Base-by-base conservation (phyloP, 805 yeast species). In the Maudiozyma serrabonitensis region DNA sequence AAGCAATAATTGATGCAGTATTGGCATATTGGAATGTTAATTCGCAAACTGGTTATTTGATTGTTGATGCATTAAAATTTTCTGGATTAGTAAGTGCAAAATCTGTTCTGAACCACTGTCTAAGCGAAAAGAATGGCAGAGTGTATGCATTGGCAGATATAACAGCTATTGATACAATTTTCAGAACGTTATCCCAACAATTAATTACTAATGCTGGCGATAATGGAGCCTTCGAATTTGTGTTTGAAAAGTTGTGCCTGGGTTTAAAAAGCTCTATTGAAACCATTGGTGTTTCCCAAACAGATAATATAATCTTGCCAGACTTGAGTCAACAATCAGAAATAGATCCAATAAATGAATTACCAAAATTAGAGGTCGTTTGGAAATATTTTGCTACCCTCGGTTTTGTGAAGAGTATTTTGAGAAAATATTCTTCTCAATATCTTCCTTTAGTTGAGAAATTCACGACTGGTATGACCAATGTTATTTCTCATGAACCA, bases 11-110 rank as follows among this genome's bases (percentile, higher is more conserved):
- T 41, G 76, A 74, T 25, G 75, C 82, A 1, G 78, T 83, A 2
- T 59, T 85, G 38, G 69, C 77, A 44, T 79, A 76, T 58, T 85
- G 95, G 93, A 73, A 74, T 50, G 69, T 71, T 43, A 80, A 81
- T 50, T 82, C 85, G 1, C 77, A 81, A 58, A 78, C 79, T 47
- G 93, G 86, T 0, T 78, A 72, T 49, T 68, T 82, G 50, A 76
- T 84, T 11, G 62, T 79, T 40, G 81, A 78, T 53, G 73, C 76
- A 47, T 68, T 84, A 51, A 70, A 72, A 48, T 68, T 71, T 25
- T 70, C 70, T 46, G 75, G 70, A 2, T 62, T 82, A 21, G 56
- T 82, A 3, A 55, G 68, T 5, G 61, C 75, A 2, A 55, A 56
- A 19, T 64, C 75, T n/a, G 61, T 79, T 39, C 61, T 80, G 35